Base-by-base conservation (phyloP, 371 early-diverging fungal genomes). In the Mortierella sp. region DNA sequence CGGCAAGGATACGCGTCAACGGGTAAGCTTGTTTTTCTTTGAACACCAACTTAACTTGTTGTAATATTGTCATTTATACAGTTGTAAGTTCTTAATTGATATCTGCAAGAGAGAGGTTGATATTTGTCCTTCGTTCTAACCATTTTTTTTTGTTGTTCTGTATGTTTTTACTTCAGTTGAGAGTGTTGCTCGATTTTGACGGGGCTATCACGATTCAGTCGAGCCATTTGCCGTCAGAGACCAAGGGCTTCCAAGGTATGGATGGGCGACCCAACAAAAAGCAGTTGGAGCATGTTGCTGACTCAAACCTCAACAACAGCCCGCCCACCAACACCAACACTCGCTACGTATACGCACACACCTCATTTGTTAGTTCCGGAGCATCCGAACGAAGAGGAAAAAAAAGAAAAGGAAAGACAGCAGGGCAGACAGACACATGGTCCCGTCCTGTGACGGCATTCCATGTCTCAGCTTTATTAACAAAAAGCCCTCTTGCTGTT, bases 111-210 rank as follows among this genome's bases (percentile, higher is more conserved):
- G 40, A 11, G 14, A 4, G n/a, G 10, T 31, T 26, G 19, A 37
- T 44, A 26, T 19, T 24, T 48, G 22, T 50, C 55, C 2, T 43
- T 48, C n/a, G n/a, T n/a, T 13, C 41, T 52, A 16, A 48, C 26
- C 29, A 41, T 65, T 19, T 45, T 58, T 58, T 6, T 14, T 43
- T 73, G 24, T 65, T 29, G 31, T 31, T 66, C 22, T 22, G 11
- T 45, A 9, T 2, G 13, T 63, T 61, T 0, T 5, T 65, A 0
- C 2, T 19, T 64, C 45, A 91, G 91, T 83, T 91, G 34, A 86
- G 92, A 2, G 74, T 90, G 26, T 71, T 92, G 26, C 71, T 88
- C 2, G 85, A 85, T 45, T 76, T 82, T 44, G 73, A 83, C 10
- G 85, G 86, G 4, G 70, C 83, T 2, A 63, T 90, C 14, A 67